phyloP scores from a whole-genome alignment of 495 filamentous ascomycete genomes.

The Aspergillus sclerotiicarbonarius region DNA sequence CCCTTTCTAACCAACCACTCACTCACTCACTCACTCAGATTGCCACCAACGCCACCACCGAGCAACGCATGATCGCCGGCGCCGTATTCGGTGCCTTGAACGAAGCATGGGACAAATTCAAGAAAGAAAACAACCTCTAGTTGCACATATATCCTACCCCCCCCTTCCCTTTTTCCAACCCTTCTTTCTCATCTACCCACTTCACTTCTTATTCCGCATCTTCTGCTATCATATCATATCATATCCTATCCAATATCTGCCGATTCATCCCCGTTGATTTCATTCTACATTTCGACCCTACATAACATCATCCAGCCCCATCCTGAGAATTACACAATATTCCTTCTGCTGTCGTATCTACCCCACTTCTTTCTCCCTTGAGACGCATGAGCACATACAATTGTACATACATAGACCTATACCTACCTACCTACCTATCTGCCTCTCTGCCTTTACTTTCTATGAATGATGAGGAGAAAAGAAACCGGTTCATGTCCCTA shows the following conservation, averaged over 20 bases:
- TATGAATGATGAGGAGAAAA: no score
- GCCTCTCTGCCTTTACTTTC: neutral
- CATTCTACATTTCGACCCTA: neutral
- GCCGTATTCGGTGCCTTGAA: conserved; percentile 91
- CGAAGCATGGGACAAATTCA: conserved; percentile 98
- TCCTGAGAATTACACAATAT: no score
- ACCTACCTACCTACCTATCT: neutral
- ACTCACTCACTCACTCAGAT: conserved; percentile 53
- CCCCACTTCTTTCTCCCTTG: no score
- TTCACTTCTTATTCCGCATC: conserved; percentile 1
- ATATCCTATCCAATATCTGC: neutral
- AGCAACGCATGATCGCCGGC: conserved; percentile 88
- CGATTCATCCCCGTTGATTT: neutral
- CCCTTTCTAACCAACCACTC: conserved; percentile 6
- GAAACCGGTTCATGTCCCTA: no score
- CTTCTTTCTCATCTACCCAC: conserved; percentile 7
- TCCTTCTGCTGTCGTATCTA: no score
- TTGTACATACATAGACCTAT: no score
- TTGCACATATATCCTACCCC: neutral
- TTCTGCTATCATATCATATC: neutral
- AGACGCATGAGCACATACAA: no score
- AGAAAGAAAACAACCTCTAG: conserved; percentile 70
- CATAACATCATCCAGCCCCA: neutral
- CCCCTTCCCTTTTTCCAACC: conserved; percentile 10
- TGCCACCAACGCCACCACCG: conserved; percentile 82